These are phyloP conservation scores for Fusarium tjaetaba DNA, from an alignment of 2,329 filamentous ascomycete genomes.

Conservation along the genomic window DNA sequence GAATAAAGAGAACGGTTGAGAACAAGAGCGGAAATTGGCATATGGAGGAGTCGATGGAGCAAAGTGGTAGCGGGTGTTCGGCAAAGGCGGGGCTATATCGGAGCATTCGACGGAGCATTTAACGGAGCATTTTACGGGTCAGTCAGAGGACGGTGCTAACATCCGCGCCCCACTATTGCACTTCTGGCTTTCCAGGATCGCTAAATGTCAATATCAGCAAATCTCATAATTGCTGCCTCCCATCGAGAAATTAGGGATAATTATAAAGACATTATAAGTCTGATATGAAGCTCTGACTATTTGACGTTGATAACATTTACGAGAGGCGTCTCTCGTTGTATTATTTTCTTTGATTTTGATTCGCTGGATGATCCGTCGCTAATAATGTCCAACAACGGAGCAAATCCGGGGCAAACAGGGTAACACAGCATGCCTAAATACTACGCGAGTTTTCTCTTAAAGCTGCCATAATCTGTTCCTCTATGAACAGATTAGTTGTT, in stretches of 20 bases:
- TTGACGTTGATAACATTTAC: too few species aligned
- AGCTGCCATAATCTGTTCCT: too few species aligned
- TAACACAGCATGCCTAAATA: neutral
- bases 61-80: neutral
- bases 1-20: fast-evolving
- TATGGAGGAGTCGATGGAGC: neutral
- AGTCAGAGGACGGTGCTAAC: neutral
- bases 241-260: too few species aligned
- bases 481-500: too few species aligned
- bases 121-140: neutral
- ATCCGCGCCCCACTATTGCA: neutral
- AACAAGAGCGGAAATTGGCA: too few species aligned
- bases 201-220: too few species aligned
- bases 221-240: neutral
- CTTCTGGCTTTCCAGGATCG: neutral
- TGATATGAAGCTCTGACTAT: too few species aligned
- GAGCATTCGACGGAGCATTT: neutral
- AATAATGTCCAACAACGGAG: neutral
- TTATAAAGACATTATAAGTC: too few species aligned
- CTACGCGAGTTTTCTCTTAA: fast-evolving
- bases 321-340: too few species aligned
- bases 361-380: neutral
- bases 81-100: neutral
- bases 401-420: neutral
- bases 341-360: neutral